These are phyloP conservation scores for Helianthus tuberosus DNA, from an alignment of 129 eudicot genomes.

Conservation along the genomic window DNA sequence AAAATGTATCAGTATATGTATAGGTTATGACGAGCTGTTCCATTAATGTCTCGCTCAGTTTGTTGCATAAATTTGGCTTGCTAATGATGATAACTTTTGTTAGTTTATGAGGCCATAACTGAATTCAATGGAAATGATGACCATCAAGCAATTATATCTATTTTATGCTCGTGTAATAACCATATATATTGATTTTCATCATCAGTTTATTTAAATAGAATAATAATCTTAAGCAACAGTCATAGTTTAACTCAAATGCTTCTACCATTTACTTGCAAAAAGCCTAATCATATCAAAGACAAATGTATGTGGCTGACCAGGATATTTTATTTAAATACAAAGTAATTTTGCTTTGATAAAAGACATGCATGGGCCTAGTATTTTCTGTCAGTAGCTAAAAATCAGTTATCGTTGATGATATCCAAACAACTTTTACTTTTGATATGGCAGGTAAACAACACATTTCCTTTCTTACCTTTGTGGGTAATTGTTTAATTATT, in stretches of 20 bases:
- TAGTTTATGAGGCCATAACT: background rate
- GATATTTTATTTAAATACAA: background rate
- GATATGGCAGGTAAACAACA: background rate
- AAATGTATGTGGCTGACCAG: background rate
- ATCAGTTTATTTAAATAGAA: background rate
- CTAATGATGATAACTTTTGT: background rate
- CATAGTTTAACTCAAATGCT: background rate
- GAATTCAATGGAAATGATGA: background rate
- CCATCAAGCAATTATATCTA: slow-evolving; percentile 4
- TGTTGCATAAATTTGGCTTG: background rate
- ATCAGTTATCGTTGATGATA: background rate
- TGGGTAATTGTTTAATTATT: slow-evolving; percentile 11
- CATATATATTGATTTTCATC: background rate
- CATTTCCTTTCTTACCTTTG: background rate
- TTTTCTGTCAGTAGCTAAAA: slow-evolving; percentile 4
- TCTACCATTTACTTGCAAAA: slow-evolving; percentile 4
- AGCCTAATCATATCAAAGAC: background rate
- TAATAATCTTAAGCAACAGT: background rate
- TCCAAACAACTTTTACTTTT: slow-evolving; percentile 9
- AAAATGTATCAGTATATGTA: background rate
- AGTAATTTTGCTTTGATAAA: background rate
- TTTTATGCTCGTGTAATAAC: background rate
- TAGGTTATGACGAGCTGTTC: background rate
- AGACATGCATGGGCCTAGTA: background rate
- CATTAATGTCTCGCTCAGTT: background rate